A percentile compares a stretch with the other conserved stretches of the same genome.
These are phyloP conservation scores for Ceratobasidium sp. DNA, from an alignment of 1,284 basidiomycete species.

Conservation along the genomic window DNA sequence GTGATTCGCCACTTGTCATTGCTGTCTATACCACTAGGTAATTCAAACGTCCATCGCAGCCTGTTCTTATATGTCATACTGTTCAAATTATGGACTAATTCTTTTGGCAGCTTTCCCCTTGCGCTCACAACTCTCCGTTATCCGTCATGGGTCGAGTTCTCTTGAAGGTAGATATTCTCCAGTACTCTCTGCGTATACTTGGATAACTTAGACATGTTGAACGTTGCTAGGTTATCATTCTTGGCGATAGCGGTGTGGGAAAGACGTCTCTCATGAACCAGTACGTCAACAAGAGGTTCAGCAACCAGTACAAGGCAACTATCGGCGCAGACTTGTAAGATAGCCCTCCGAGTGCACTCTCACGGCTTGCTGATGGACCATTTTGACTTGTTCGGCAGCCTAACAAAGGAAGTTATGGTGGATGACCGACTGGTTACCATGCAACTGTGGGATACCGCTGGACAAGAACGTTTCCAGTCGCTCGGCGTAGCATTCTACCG, in stretches of 20 bases:
- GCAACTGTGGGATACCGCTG: conserved; percentile 99
- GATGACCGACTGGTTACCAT: conserved; percentile 98
- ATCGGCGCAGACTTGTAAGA: conserved; percentile 91
- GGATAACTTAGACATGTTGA: not conserved
- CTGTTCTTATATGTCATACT: conserved; percentile 21
- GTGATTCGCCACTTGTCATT: conserved; percentile 41
- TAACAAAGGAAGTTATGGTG: conserved; percentile 99
- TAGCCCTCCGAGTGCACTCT: too few relatives aligned
- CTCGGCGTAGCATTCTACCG: conserved; percentile 99
- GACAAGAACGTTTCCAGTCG: conserved; percentile 99
- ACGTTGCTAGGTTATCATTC: conserved; percentile 95
- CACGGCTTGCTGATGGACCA: conserved; percentile 52
- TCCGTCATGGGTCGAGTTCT: conserved; percentile 85
- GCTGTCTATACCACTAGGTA: conserved; percentile 34
- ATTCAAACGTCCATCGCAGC: not conserved
- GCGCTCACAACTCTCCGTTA: conserved; percentile 12
- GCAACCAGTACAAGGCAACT: conserved; percentile 99
- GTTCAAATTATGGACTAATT: conserved; percentile 43
- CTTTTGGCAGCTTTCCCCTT: conserved; percentile 6
- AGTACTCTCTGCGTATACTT: not conserved
- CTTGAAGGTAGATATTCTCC: conserved; percentile 79
- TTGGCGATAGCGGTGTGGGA: conserved; percentile 98
- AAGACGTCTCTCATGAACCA: conserved; percentile 99
- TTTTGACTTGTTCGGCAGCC: conserved; percentile 61
- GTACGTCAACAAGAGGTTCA: conserved; percentile 99